Base-by-base conservation (phyloP, 2,329 filamentous ascomycete species). In the Aspergillus brasiliensis region DNA sequence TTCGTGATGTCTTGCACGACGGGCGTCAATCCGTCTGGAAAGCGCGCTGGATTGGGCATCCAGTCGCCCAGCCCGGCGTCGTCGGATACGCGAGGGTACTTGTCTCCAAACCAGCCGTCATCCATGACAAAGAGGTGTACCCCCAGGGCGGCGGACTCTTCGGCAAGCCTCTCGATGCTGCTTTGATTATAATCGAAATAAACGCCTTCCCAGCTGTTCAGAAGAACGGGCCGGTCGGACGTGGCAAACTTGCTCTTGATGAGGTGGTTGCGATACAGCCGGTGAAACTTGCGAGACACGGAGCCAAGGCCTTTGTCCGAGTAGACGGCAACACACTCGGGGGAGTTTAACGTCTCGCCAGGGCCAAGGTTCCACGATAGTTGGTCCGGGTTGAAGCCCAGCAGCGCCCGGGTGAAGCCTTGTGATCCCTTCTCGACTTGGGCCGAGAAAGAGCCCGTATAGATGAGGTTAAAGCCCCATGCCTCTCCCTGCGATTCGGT, bases 181-280 rank as follows among this genome's bases (percentile, higher is more conserved):
- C 77, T 82, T 51, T 84, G 76, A 64, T 88, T 85, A 70, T 82
- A 84, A 63, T 87, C 73, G 65, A 86, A 88, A 13, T 79, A 79
- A 0, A 88, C 75, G 0, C 86, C 86, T 68, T 89, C 87, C 87
- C 87, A 89, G 38, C 85, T 87, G 69, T 89, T 89, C 21, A 89
- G 78, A 46, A 89, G 72, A 0, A 83, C 77, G 0, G 86, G 87
- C 0, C 82, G 82, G 10, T 79, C 79, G 64, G 81, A 73, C 8
- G 77, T 76, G 8, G 81, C 85, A 62, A 82, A 81, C 60, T 86
- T 82, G 71, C 82, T 83, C 67, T 82, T 76, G 60, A 87, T 84
- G 51, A 89, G 79, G 64, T 89, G 83, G 53, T 85, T 82, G 48
- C 83, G 82, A 69, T 86, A 89, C 0, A 89, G 75, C 0, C 84